Evolutionary conservation across 192 early-diverging fungal species (phyloP), one percentile per base, ranked within the genome.

Genomic region (Gigaspora rosea): DNA sequence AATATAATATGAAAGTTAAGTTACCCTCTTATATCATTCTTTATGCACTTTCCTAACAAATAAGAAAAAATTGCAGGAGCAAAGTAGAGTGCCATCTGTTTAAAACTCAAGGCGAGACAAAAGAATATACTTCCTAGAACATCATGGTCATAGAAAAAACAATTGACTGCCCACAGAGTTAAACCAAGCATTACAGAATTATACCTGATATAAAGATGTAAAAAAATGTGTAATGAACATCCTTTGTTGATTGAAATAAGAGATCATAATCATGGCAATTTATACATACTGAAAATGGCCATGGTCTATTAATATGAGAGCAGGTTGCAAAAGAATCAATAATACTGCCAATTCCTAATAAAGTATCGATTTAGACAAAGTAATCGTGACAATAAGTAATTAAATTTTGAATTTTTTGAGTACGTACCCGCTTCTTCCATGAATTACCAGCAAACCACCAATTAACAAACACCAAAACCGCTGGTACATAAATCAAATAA

Each of bases 21-120:
- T 72, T 80, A 87, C 88, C 88, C 82, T 36, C 75, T 63, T 58
- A 71, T 78, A 12, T 77, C 76, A 8, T 84, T 78, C 62, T 78
- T 77, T 49, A 90, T 82, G 75, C 93, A 96, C 66, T 86, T 86
- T 52, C 94, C 94, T 6, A 99, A 82, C 32, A 99, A 86, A 79
- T 88, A 97, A 50, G 90, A 91, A 83, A 99, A 99, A 2, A 99
- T 86, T 0, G 96, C 92, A 2, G 95, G 90, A 0, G 97, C 88
- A 82, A 91, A 98, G 78, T 96, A 99, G 15, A 99, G 84, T 2
- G 94, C 93, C 97, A 99, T 99, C 77, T 98, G 96, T 81, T 99
- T 99, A 77, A 97, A 99, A 70, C 87, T 83, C 16, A 99, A 85
- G 0, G 96, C 85, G 33, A 93, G 85, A 71, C 90, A 94, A 79